A percentile compares a stretch with the other conserved stretches of the same genome.
These are phyloP conservation scores for Heimioporus sp. DNA, from an alignment of 768 basidiomycete genomes.

Conservation along the genomic window DNA sequence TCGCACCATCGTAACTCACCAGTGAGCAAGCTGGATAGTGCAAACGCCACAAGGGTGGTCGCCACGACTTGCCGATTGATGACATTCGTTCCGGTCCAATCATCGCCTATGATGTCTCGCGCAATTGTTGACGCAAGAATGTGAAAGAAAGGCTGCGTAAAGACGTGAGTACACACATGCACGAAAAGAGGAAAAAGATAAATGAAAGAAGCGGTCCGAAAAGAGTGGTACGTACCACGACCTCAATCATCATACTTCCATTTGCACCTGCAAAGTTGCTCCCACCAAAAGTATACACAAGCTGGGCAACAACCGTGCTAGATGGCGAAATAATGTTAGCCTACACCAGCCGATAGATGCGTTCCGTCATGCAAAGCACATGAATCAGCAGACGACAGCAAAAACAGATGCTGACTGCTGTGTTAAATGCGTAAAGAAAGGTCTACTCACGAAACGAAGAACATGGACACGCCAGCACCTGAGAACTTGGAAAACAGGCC, in stretches of 20 bases:
- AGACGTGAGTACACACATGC: background rate
- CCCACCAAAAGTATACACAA: conserved; percentile 83
- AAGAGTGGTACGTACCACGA: conserved; percentile 61
- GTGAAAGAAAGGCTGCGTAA: conserved; percentile 85
- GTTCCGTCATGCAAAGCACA: background rate
- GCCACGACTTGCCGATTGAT: conserved; percentile 75
- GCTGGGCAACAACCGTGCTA: conserved; percentile 75
- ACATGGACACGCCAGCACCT: conserved; percentile 91
- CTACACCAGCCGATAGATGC: background rate
- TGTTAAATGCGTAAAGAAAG: background rate
- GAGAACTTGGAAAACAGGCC: conserved; percentile 80
- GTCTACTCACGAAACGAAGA: conserved; percentile 71
- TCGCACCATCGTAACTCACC: conserved; percentile 41
- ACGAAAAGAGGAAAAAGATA: background rate
- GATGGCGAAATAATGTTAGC: conserved; percentile 2
- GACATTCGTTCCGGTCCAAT: conserved; percentile 44
- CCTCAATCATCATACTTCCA: conserved; percentile 98
- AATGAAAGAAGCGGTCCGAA: background rate
- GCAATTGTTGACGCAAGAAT: conserved; percentile 82
- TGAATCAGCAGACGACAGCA: background rate
- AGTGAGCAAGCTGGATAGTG: conserved; percentile 84
- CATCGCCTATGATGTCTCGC: conserved; percentile 43
- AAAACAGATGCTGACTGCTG: no score
- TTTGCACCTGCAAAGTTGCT: conserved; percentile 89
- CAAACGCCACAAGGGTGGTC: conserved; percentile 87